Base-by-base conservation (phyloP, 257 asterid species). In the Ehretia macrophylla region DNA sequence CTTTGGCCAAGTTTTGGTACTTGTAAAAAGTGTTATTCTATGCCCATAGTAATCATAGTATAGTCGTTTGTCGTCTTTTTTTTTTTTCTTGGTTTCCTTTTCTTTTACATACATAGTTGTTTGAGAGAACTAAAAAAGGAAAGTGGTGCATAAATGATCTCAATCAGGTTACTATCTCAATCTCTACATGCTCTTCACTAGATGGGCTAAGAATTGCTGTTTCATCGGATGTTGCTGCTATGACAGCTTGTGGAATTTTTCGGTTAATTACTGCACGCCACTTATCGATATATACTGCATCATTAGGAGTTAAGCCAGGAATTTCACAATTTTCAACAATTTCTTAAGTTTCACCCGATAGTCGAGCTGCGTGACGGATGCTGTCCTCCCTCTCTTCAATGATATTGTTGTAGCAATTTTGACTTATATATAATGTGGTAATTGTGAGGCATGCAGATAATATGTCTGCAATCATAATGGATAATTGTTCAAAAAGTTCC, bases 351-450 rank as follows among this genome's bases (percentile, higher is more conserved):
- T 72, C 67, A 21, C 76, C 79, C 5, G 73, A 57, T 11, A 77
- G 72, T 32, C 55, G 5, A 53, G 71, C 58, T 19, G 83, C 77
- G 18, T 62, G 50, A 4, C 66, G 49, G n/a, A 74, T 59, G 8
- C 71, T 69, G 16, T 56, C 17, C 46, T 71, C 72, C 59, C 79
- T 66, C 46, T 78, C 62, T 52, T 78, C 71, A 10, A 71, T 44
- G 13, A 45, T 48, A 20, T 14, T 42, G 19, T 21, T 61, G 55
- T 69, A 60, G n/a, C 83, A 73, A 52, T 51, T 64, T 35, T n/a
- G 45, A 42, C 40, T 22, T 67, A 74, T 63, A 14, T 63, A 51
- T 22, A n/a, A n/a, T 11, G 63, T 1, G 62, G 69, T 39, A 71
- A 53, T 65, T 64, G 64, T 54, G 32, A 71, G 59, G 44, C 72